phyloP scores from a whole-genome alignment of 768 basidiomycete species.

The Naganishia antarctica region DNA sequence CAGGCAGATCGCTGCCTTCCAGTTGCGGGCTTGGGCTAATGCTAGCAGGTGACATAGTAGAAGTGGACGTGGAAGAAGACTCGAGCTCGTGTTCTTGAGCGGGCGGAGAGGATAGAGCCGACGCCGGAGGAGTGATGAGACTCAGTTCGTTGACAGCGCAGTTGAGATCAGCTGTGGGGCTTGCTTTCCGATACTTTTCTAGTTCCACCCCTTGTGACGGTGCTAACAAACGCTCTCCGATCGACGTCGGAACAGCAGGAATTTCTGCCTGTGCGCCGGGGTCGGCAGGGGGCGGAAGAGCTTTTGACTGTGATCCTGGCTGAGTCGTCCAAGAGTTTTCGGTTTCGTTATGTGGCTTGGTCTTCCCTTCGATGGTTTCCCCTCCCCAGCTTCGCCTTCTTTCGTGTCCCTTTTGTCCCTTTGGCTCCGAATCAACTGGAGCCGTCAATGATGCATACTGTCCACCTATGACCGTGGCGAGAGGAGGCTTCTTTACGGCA shows the following conservation, averaged over 20 bases:
- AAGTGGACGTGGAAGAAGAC: slow-evolving; percentile 37
- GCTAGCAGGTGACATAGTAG: slow-evolving; percentile 41
- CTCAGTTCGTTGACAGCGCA: slow-evolving; percentile 26
- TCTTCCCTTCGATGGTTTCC: slow-evolving; percentile 28
- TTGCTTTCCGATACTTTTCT: slow-evolving; percentile 6
- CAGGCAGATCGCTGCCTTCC: slow-evolving; percentile 30
- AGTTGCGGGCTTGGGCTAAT: slow-evolving; percentile 31
- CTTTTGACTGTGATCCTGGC: slow-evolving; percentile 10
- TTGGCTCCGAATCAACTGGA: slow-evolving; percentile 22
- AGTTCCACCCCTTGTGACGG: slow-evolving; percentile 20
- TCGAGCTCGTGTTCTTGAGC: slow-evolving; percentile 29
- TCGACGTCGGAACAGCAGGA: neutral
- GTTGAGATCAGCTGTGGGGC: slow-evolving; percentile 3
- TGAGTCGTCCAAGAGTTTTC: slow-evolving; percentile 11
- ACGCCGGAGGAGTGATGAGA: slow-evolving; percentile 42
- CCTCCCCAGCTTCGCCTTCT: slow-evolving; percentile 46
- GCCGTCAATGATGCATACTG: slow-evolving; percentile 36
- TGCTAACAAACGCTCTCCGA: neutral
- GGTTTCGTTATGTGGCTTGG: slow-evolving; percentile 11
- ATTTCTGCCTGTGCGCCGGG: neutral
- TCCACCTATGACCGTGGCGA: slow-evolving; percentile 37
- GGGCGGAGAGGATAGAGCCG: slow-evolving; percentile 43
- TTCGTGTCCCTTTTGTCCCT: slow-evolving; percentile 36
- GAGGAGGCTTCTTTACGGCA: slow-evolving; percentile 17
- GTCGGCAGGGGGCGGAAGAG: slow-evolving; percentile 3